Conservation (phyloP, 495 filamentous ascomycete species). For the Neurospora terricola region DNA sequence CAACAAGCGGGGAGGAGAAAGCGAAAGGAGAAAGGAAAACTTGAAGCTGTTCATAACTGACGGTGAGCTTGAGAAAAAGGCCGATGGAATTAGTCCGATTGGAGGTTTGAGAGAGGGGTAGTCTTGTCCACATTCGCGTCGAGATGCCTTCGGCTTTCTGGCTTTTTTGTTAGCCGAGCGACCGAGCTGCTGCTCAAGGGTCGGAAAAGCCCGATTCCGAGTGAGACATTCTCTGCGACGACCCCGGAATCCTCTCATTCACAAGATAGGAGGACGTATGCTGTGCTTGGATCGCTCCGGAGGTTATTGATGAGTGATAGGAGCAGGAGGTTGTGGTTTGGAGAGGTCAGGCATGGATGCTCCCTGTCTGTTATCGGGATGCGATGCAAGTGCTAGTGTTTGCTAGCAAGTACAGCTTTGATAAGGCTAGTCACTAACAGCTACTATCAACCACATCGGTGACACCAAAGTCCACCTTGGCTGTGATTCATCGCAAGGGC, state of each 20-base stretch:
- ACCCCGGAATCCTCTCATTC: not conserved
- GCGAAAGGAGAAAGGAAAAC: not conserved
- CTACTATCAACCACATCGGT: not conserved
- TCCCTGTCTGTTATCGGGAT: not conserved
- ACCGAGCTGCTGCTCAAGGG: not conserved
- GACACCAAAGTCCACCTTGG: not conserved
- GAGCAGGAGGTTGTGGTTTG: not conserved
- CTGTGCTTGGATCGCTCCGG: not conserved
- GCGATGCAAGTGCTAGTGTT: not conserved
- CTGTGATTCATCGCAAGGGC: not conserved
- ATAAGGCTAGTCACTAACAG: not conserved
- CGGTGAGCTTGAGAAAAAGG: not conserved
- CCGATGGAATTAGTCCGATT: not conserved
- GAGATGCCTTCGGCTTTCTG: not conserved
- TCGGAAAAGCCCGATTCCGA: not conserved
- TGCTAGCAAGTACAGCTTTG: not conserved
- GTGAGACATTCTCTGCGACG: not conserved
- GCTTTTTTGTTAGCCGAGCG: not conserved
- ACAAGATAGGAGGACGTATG: not conserved
- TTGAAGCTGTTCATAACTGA: not conserved
- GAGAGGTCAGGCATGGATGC: not conserved
- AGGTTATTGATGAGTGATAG: not conserved
- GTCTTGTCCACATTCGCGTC: not conserved
- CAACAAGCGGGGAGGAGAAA: not conserved
- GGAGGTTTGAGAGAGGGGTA: not conserved